Evolutionary conservation across 192 early-diverging fungal genomes (phyloP), one percentile per base, ranked within the genome.

Genomic region (Entophlyctis helioformis): DNA sequence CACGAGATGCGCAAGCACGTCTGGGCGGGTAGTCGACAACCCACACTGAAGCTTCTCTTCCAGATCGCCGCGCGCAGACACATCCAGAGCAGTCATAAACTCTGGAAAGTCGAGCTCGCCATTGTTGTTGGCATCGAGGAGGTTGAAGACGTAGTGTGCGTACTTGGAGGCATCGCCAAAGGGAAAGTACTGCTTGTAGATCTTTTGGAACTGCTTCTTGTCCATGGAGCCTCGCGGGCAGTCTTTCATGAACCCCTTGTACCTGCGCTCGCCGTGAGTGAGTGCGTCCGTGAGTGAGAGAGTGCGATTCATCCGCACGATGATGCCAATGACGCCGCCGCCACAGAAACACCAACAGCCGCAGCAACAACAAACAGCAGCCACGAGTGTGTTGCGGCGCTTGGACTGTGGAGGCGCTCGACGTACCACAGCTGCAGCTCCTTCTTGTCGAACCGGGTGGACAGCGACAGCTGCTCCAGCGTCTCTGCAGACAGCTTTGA

Each of bases 171-270:
- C 77, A 58, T 96, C 87, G 22, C 92, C 92, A 60, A 96, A 93
- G n/a, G 92, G 89, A 51, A 96, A 96, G 57, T 87, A 93, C 50
- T 87, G 84, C 63, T 93, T 91, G 69, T 91, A 96, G 42, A 93
- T 89, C 42, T 86, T 81, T 60, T 82, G 82, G 51, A 96, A 93
- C 50, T 90, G 84, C 2, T 78, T 64, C 54, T 81, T 76, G 71
- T 86, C 78, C 25, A 96, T 71, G 56, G 80, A 64, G 22, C 91
- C 91, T 6, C 71, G 64, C 7, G 91, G 91, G 50, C 88, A 92
- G 53, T 92, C 89, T 63, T 87, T 90, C 37, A 90, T 66, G 53
- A 96, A 96, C 15, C 89, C 89, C 60, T 89, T 89, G 69, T 92
- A 86, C 83, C 83, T 85, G 52, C 16, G 31, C 37, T 31, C 15